Evolutionary conservation across 768 basidiomycete species (phyloP), one percentile per base, ranked within the genome.

Genomic region (Sutorius australiensis): DNA sequence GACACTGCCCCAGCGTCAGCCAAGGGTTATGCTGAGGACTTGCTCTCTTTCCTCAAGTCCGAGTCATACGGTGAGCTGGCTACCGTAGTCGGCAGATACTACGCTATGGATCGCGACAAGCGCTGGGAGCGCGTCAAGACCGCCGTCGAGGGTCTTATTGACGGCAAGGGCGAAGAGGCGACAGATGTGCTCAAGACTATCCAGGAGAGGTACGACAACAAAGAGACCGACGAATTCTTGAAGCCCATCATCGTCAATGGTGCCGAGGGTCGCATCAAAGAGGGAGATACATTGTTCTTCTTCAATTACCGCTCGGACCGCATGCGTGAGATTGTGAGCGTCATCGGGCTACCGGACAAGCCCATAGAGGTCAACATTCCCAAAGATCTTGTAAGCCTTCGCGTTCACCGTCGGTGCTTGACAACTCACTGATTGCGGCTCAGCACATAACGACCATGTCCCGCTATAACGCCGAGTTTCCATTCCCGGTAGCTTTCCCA

Each of bases 251-350:
- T 95, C 59, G 83, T 89, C 41, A 85, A 91, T 48, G 87, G 88
- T 1, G 82, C 82, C 14, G 80, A 84, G 19, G 87, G 88, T 8
- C 76, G 92, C 40, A 82, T 95, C 64, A 87, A 93, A 71, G 92
- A 92, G 52, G 79, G 75, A 39, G 94, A 97, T 70, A 95, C 93
- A 0, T 66, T 98, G 5, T 97, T 95, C 80, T 84, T 90, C 75
- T 98, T 95, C 84, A 98, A 98, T 76, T 97, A 98, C 72, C 86
- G 95, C 55, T 95, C 94, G 0, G 94, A 98, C 69, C 86, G 95
- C 48, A 92, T 98, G 89, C 84, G 94, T 43, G 94, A 98, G 72
- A 86, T 97, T 55, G 79, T 75, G n/a, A 73, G 80, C 28, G 82
- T 98, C 8, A 80, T 97, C 48, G 94, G 93, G 17, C 69, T 85